Base-by-base conservation (phyloP, 768 basidiomycete genomes). In the Boletus edulis region DNA sequence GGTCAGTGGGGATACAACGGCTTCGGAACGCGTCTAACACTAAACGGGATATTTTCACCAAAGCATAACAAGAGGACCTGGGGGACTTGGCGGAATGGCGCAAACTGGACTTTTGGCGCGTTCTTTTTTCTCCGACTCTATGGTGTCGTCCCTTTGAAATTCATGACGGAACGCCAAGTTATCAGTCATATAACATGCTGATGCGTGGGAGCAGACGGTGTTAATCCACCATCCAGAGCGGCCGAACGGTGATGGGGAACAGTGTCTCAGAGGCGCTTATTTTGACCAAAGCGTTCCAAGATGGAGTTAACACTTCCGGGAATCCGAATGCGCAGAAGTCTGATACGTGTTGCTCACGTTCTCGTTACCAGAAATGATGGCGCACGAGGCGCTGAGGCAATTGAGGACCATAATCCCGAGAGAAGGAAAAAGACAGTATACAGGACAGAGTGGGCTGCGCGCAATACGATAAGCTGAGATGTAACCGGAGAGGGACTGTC, bases 241-340 rank as follows among this genome's bases (percentile, higher is more conserved):
- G 12, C 34, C 13, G 14, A 35, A 35, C 14, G 13, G 34, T 35
- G 34, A 35, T 35, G 34, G 34, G 34, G 34, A 29, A 35, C 34
- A 35, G 34, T 35, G 34, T 14, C 34, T 35, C 34, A 12, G 34
- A 82, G 63, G 70, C 73, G 18, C 65, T 92, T 44, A 87, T 93
- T 64, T 77, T 78, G 49, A 85, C 80, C 20, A 83, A 81, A 80
- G 81, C 5, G 12, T 35, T 35, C 13, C 34, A 14, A 35, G 14
- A 35, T 29, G 91, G 91, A 18, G 87, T 93, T 93, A 22, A 90
- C 87, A 37, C 79, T 95, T 9, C 91, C 91, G 7, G 91, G 90
- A 13, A 82, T 52, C 87, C 89, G 15, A 83, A 81, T 53, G 83
- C 82, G 15, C 72, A 77, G 29, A 82, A 78, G 67, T 84, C 85